phyloP scores from a whole-genome alignment of 1,139 yeast species.

The Blastobotrys raffinosifermentans region DNA sequence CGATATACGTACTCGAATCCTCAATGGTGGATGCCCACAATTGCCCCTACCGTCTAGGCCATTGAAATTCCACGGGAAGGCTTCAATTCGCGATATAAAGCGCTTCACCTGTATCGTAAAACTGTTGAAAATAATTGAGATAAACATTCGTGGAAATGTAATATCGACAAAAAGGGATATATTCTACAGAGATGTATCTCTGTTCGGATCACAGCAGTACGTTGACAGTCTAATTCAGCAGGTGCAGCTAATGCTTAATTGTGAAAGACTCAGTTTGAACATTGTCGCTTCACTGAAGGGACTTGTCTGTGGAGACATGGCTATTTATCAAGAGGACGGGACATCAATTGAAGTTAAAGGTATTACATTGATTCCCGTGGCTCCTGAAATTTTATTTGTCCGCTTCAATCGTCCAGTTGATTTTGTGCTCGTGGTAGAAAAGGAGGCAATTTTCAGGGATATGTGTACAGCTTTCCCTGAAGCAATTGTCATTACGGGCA shows the following conservation, averaged over 20 bases:
- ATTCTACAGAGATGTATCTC: conserved; percentile 55
- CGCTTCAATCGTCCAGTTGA: conserved; percentile 15
- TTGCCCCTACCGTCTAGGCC: no score
- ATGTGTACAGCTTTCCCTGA: conserved; percentile 16
- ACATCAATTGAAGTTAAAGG: conserved; percentile 15
- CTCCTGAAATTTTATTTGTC: conserved; percentile 18
- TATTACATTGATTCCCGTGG: conserved; percentile 22
- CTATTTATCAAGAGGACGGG: conserved; percentile 19
- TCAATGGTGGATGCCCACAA: no score
- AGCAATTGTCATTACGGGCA: conserved; percentile 46
- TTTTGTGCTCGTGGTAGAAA: conserved; percentile 54
- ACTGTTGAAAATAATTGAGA: conserved; percentile 16
- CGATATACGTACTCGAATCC: no score
- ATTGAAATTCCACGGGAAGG: conserved; percentile 9
- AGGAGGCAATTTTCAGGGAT: conserved; percentile 42
- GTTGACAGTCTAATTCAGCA: conserved; percentile 42
- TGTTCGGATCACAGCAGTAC: conserved; percentile 45
- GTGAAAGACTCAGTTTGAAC: conserved; percentile 35
- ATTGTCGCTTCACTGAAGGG: conserved; percentile 63
- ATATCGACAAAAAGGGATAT: conserved; percentile 52
- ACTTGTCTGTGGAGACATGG: conserved; percentile 41
- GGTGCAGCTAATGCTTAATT: conserved; percentile 23
- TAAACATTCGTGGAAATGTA: conserved; percentile 10
- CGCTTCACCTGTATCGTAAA: conserved; percentile 10
- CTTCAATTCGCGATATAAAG: conserved; percentile 2